Percentiles rank a stretch among this genome's conserved stretches.
Evolutionary conservation across 202 grass and related monocot genomes (phyloP).

Genomic region (Dendrocalamus latiflorus): DNA sequence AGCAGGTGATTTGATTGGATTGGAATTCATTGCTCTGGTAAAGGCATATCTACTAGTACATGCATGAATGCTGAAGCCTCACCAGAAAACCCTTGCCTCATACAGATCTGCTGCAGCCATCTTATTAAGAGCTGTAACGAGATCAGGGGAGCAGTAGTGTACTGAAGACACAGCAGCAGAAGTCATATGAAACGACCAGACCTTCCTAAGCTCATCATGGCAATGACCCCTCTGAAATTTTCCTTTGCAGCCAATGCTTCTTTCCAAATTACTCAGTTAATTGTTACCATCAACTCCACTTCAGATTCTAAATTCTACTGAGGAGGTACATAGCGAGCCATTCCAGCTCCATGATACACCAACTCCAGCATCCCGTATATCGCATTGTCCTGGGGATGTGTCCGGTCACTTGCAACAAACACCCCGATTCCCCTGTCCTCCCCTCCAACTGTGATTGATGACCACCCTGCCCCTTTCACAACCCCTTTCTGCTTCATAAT

Average conservation of each 20-base stretch:
- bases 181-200: not conserved
- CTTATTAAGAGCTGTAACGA: not conserved
- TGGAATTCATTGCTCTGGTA: not conserved
- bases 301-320: conserved; percentile 27
- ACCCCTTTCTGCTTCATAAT: conserved; percentile 61
- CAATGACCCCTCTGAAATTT: not conserved
- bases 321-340: conserved; percentile 14
- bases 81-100: not conserved
- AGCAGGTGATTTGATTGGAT: not conserved
- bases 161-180: not conserved
- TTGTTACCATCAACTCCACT: conserved; percentile 8
- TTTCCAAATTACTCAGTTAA: conserved; percentile 8
- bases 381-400: conserved; percentile 34
- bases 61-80: not conserved
- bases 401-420: conserved; percentile 47
- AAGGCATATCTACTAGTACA: not conserved
- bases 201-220: not conserved
- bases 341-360: conserved; percentile 34
- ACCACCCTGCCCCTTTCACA: conserved; percentile 58
- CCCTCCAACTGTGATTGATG: conserved; percentile 46
- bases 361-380: conserved; percentile 45
- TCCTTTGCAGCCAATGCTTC: not conserved
- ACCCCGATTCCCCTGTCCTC: conserved; percentile 26
- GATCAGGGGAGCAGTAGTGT: not conserved
- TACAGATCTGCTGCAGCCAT: not conserved